Evolutionary conservation across 352 stramenopile species (phyloP).

Genomic region (Phytophthora pseudosyringae): DNA sequence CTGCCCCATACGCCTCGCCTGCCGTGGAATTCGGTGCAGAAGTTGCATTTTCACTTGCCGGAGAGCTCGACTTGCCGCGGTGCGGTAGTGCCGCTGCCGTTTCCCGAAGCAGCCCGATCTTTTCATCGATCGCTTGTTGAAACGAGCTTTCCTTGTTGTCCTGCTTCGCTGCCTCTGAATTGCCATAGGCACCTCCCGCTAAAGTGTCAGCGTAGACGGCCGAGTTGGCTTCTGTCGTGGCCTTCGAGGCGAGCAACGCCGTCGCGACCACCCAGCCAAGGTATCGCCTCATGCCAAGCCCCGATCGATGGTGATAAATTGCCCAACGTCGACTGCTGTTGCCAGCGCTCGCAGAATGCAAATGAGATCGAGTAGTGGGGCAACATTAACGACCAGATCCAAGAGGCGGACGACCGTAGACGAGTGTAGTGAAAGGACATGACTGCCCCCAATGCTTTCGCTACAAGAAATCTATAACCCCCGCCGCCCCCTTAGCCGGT

Average conservation of each 20-base stretch:
- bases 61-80: not conserved
- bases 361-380: no score
- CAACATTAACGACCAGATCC: no score
- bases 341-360: no score
- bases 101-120: constrained; percentile 1
- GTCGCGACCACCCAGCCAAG: constrained; percentile 11
- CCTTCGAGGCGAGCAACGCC: constrained; percentile 1
- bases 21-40: not conserved
- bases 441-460: not conserved
- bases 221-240: not conserved
- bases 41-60: not conserved
- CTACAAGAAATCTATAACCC: not conserved
- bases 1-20: not conserved
- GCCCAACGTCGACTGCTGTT: no score
- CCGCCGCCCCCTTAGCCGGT: not conserved
- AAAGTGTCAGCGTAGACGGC: not conserved
- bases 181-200: not conserved
- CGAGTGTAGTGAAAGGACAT: no score
- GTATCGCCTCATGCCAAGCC: constrained; percentile 22
- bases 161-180: not conserved
- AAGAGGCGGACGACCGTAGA: no score
- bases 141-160: not conserved
- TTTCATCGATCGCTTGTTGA: constrained; percentile 1
- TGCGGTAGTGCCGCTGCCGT: not conserved
- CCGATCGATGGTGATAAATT: not conserved